phyloP scores from a whole-genome alignment of 495 filamentous ascomycete species.

The Sordaria brevicollis region DNA sequence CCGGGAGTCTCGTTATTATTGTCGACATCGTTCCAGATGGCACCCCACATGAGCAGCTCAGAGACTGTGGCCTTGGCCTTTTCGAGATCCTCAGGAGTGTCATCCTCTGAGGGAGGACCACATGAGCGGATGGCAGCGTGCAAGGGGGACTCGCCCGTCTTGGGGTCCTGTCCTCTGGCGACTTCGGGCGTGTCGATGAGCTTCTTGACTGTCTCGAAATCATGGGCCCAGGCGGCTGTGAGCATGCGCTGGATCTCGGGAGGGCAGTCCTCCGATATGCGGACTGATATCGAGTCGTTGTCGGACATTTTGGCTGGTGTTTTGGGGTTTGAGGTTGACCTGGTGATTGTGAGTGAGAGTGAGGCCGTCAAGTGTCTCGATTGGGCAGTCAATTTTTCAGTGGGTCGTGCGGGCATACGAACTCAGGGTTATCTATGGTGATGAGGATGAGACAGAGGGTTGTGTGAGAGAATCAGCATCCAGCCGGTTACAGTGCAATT shows the following conservation, averaged over 20 bases:
- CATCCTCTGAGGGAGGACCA: conserved; percentile 37
- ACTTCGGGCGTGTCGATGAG: conserved; percentile 54
- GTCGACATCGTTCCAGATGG: conserved; percentile 96
- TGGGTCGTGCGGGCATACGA: neutral
- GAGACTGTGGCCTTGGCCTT: conserved; percentile 54
- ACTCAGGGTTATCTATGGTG: neutral
- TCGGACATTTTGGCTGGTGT: conserved; percentile 13
- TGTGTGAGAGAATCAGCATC: neutral
- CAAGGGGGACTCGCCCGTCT: conserved; percentile 77
- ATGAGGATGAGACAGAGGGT: neutral
- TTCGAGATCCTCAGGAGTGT: conserved; percentile 37
- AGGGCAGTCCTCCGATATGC: conserved; percentile 37
- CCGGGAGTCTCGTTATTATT: conserved; percentile 79
- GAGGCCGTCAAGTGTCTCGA: neutral
- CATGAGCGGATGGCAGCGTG: conserved; percentile 86
- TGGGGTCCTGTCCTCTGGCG: conserved; percentile 71
- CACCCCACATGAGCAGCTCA: conserved; percentile 74
- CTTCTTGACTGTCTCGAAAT: conserved; percentile 59
- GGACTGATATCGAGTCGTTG: conserved; percentile 30
- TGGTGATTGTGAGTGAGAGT: neutral
- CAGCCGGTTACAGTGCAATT: neutral
- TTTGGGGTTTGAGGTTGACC: neutral
- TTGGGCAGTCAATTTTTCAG: neutral
- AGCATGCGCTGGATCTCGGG: conserved; percentile 48
- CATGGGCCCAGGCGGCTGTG: conserved; percentile 74